Conservation (phyloP, 2,329 filamentous ascomycete genomes). For the Mollisiaceae sp. region DNA sequence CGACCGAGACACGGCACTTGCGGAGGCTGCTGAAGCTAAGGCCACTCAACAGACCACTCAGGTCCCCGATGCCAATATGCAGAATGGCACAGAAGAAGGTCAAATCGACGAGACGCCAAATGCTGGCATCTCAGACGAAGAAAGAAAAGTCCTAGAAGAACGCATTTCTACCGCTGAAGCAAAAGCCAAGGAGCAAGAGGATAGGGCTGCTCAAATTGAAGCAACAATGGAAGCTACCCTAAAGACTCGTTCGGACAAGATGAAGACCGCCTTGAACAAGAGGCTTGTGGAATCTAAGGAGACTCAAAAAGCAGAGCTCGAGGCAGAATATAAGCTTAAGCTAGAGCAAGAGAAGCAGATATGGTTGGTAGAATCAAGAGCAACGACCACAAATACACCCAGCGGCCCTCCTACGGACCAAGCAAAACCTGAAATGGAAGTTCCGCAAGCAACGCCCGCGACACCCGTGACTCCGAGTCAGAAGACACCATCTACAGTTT, state of each 20-base stretch:
- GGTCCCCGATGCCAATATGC: slow-evolving; percentile 34
- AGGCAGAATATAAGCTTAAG: slow-evolving; percentile 52
- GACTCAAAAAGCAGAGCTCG: slow-evolving; percentile 58
- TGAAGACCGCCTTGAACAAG: slow-evolving; percentile 71
- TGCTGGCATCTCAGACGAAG: slow-evolving; percentile 56
- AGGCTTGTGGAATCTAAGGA: slow-evolving; percentile 64
- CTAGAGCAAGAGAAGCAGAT: slow-evolving; percentile 68
- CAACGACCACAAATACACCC: slow-evolving; percentile 29
- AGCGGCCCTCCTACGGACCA: slow-evolving; percentile 46
- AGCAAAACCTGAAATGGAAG: slow-evolving; percentile 42
- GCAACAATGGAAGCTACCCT: slow-evolving; percentile 63
- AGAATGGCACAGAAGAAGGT: slow-evolving; percentile 63
- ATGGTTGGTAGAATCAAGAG: slow-evolving; percentile 59
- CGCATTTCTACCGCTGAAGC: slow-evolving; percentile 65
- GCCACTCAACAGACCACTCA: slow-evolving; percentile 48
- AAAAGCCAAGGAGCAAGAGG: slow-evolving; percentile 67
- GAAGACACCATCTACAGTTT: slow-evolving; percentile 21
- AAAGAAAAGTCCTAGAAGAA: slow-evolving; percentile 65
- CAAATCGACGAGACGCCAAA: slow-evolving; percentile 52
- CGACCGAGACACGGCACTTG: slow-evolving; percentile 59
- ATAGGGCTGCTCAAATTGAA: slow-evolving; percentile 63
- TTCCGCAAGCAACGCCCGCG: slow-evolving; percentile 3
- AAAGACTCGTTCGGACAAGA: slow-evolving; percentile 69
- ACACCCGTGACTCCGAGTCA: slow-evolving; percentile 35
- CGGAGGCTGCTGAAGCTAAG: slow-evolving; percentile 49